phyloP scores from a whole-genome alignment of 352 stramenopile genomes.

The Globisporangium echinulatum region DNA sequence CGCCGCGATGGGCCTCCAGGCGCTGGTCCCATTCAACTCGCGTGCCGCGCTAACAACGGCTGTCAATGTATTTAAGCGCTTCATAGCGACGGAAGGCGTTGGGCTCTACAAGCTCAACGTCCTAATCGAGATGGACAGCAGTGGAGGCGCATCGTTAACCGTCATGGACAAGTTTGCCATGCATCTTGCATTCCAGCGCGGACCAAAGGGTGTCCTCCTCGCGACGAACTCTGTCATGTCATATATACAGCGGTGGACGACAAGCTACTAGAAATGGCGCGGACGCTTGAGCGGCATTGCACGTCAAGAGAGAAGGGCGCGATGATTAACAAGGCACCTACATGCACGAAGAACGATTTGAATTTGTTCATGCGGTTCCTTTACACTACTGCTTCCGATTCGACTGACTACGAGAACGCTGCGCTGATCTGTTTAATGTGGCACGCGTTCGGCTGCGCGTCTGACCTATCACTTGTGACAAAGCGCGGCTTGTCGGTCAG shows the following conservation, averaged over 20 bases:
- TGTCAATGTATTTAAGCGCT: conserved; percentile 2
- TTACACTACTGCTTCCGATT: conserved; percentile 12
- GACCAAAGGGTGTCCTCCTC: neutral
- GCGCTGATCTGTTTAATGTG: conserved; percentile 23
- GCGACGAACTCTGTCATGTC: neutral
- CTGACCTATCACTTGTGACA: conserved; percentile 14
- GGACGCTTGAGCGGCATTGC: conserved; percentile 6
- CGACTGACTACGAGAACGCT: conserved; percentile 25
- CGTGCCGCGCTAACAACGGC: neutral
- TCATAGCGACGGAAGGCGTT: neutral
- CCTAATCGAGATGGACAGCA: neutral
- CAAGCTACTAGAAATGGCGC: neutral
- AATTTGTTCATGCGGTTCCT: conserved; percentile 15
- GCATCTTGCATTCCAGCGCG: neutral
- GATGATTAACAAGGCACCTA: conserved; percentile 22
- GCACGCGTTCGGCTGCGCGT: conserved; percentile 30
- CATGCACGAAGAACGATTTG: conserved; percentile 25
- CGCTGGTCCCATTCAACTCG: neutral
- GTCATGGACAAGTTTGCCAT: conserved; percentile 2
- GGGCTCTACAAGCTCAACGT: neutral
- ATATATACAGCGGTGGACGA: neutral
- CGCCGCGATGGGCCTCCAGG: neutral
- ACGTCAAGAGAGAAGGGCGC: conserved; percentile 13
- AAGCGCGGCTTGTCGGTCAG: conserved; percentile 23
- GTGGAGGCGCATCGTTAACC: neutral